Conservation (phyloP, 2,329 filamentous ascomycete genomes). For the Cladosporium sp. region DNA sequence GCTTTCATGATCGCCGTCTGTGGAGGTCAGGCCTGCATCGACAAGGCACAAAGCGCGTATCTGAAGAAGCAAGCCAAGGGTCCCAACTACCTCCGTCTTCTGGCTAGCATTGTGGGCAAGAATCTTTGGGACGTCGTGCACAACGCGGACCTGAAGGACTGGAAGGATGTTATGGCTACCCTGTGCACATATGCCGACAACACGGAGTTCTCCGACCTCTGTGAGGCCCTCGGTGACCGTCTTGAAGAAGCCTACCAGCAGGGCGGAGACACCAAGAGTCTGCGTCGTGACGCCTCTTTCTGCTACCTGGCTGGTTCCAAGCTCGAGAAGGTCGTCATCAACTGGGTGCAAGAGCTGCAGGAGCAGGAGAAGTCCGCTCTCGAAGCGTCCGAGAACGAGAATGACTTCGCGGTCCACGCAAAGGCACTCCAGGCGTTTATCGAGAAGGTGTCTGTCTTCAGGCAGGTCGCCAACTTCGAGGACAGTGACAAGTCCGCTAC, state of each 20-base stretch:
- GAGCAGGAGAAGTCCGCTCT: slow-evolving; percentile 75
- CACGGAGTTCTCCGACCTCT: slow-evolving; percentile 87
- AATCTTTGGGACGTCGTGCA: slow-evolving; percentile 98
- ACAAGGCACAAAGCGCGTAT: slow-evolving; percentile 90
- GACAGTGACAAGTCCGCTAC: slow-evolving; percentile 69
- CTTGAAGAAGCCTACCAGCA: slow-evolving; percentile 63
- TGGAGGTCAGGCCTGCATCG: slow-evolving; percentile 85
- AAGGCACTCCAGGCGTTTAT: slow-evolving; percentile 87
- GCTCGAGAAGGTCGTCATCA: slow-evolving; percentile 91
- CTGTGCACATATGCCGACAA: slow-evolving; percentile 93
- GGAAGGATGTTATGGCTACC: slow-evolving; percentile 96
- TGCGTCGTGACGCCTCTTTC: slow-evolving; percentile 86
- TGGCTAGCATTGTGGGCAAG: slow-evolving; percentile 89
- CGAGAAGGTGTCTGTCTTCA: slow-evolving; percentile 97
- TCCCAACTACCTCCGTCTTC: slow-evolving; percentile 85
- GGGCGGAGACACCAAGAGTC: slow-evolving; percentile 46
- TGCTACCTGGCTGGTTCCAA: slow-evolving; percentile 95
- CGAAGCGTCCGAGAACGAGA: slow-evolving; percentile 62
- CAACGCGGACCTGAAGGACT: slow-evolving; percentile 86
- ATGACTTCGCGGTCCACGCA: slow-evolving; percentile 87
- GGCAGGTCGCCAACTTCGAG: slow-evolving; percentile 85
- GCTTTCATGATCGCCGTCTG: slow-evolving; percentile 98
- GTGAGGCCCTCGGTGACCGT: slow-evolving; percentile 88
- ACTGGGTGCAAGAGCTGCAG: slow-evolving; percentile 87
- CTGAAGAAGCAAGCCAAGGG: slow-evolving; percentile 75